phyloP scores from a whole-genome alignment of 2,329 filamentous ascomycete species.

The Cladobotryum mycophilum region DNA sequence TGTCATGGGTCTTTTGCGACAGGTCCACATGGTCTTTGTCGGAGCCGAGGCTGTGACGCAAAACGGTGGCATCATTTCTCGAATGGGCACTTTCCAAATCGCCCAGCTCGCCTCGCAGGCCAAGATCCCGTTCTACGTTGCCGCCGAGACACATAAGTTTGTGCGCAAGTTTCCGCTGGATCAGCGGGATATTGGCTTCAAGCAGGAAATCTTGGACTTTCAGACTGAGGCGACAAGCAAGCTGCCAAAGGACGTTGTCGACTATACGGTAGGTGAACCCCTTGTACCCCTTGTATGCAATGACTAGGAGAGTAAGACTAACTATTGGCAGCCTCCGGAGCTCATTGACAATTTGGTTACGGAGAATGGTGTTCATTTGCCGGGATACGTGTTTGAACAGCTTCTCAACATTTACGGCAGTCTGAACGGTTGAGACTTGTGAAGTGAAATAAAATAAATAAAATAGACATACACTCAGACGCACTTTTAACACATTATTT shows the following conservation, averaged over 20 bases:
- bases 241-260: slow-evolving; percentile 52
- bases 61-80: slow-evolving; percentile 86
- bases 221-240: slow-evolving; percentile 44
- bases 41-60: slow-evolving; percentile 84
- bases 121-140: slow-evolving; percentile 79
- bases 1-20: slow-evolving; percentile 50
- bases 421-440: slow-evolving; percentile 28
- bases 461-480: not conserved
- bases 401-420: slow-evolving; percentile 57
- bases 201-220: slow-evolving; percentile 73
- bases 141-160: slow-evolving; percentile 95
- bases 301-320: slow-evolving; percentile 14
- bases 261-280: slow-evolving; percentile 55
- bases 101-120: slow-evolving; percentile 66
- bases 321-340: slow-evolving; percentile 50
- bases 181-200: slow-evolving; percentile 72
- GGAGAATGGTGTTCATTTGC: slow-evolving; percentile 65
- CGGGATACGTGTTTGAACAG: slow-evolving; percentile 64
- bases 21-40: slow-evolving; percentile 61
- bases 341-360: slow-evolving; percentile 69
- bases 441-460: not conserved
- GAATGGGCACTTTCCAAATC: slow-evolving; percentile 81
- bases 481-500: no score
- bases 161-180: slow-evolving; percentile 77
- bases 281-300: no score